A percentile compares a stretch with the other conserved stretches of the same genome.
These are phyloP conservation scores for Aspergillus phoenicis DNA, from an alignment of 2,329 filamentous ascomycete genomes.

Conservation along the genomic window DNA sequence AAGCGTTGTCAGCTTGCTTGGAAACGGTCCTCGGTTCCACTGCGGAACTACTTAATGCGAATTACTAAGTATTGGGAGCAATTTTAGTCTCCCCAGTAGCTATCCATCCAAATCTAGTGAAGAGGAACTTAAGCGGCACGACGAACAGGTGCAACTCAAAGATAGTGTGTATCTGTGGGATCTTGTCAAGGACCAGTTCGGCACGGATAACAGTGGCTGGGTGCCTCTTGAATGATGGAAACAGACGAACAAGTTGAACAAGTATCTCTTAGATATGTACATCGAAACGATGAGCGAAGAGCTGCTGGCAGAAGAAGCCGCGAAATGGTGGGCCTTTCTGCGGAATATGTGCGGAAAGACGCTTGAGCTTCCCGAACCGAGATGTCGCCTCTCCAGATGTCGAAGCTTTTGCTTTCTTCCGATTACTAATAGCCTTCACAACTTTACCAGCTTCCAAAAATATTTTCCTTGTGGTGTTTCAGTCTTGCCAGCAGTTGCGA, in stretches of 20 bases:
- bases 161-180: slow-evolving; percentile 26
- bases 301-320: slow-evolving; percentile 18
- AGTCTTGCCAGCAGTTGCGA: no score
- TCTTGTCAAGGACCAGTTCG: slow-evolving; percentile 25
- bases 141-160: slow-evolving; percentile 19
- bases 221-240: slow-evolving; percentile 24
- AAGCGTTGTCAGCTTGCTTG: slow-evolving; percentile 22
- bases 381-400: no score
- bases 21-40: slow-evolving; percentile 19
- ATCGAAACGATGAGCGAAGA: slow-evolving; percentile 27
- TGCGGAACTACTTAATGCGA: slow-evolving; percentile 20
- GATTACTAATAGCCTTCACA: no score
- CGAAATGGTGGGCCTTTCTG: slow-evolving; percentile 29
- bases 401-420: no score
- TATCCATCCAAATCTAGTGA: slow-evolving; percentile 23
- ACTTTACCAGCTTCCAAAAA: no score
- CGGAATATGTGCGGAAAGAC: slow-evolving; percentile 21
- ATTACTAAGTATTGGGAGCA: slow-evolving; percentile 22
- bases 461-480: no score
- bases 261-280: slow-evolving; percentile 24
- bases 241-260: slow-evolving; percentile 20
- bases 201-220: slow-evolving; percentile 28
- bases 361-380: not conserved
- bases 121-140: slow-evolving; percentile 17
- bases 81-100: slow-evolving; percentile 18